phyloP scores from a whole-genome alignment of 139 green algal species.

The Pseudopediastrum boryanum region DNA sequence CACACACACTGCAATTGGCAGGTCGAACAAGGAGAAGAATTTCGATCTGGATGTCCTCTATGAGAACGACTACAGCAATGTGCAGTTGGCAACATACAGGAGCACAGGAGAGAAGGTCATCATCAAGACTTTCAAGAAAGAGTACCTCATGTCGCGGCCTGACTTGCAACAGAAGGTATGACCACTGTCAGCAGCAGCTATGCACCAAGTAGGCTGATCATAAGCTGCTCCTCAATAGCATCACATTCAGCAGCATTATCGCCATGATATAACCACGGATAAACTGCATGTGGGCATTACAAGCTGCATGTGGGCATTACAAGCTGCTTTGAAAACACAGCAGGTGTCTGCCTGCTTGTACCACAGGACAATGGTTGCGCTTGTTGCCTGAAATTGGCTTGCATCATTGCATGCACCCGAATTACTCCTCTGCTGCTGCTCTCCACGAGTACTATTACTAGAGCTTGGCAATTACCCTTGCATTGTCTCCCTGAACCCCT shows the following conservation, averaged over 20 bases:
- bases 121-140: constrained; percentile 35
- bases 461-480: neutral
- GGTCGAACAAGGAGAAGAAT: constrained; percentile 29
- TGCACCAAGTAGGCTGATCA: neutral
- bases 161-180: constrained; percentile 39
- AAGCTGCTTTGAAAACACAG: neutral
- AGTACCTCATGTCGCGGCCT: constrained; percentile 8
- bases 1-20: neutral
- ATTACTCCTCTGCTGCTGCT: no score
- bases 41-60: constrained; percentile 34
- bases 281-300: neutral
- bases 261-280: neutral
- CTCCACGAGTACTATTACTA: neutral
- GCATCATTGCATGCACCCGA: neutral
- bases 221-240: neutral
- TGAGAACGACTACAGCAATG: constrained; percentile 26
- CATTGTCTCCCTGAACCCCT: neutral
- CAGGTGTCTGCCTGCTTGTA: neutral
- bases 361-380: neutral
- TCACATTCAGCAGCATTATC: neutral
- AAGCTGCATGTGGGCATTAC: neutral
- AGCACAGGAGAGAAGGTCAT: constrained; percentile 23
- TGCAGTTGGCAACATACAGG: constrained; percentile 30
- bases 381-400: neutral
- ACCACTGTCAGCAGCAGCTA: neutral